Percentiles rank a stretch among this genome's conserved stretches.
Evolutionary conservation across 75 land plant genomes (phyloP).

Genomic region (Selaginella moellendorffii): DNA sequence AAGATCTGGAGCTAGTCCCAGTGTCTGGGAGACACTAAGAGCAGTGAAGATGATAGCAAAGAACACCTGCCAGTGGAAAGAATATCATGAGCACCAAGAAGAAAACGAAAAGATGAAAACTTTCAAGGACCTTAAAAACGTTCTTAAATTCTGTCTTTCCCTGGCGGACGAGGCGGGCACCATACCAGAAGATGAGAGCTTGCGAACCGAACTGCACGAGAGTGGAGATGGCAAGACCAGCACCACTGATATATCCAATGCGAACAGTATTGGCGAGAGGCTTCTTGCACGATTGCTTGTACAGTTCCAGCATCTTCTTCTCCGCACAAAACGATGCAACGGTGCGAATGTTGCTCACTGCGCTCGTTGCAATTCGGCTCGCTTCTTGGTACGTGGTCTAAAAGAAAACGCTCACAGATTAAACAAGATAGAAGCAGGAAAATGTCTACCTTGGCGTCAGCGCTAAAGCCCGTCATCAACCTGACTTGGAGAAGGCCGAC

Average conservation of each 20-base stretch:
- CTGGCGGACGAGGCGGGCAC: not conserved
- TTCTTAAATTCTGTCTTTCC: not conserved
- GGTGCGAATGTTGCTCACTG: conserved; percentile 1
- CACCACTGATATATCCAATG: not conserved
- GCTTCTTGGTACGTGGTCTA: conserved; percentile 3
- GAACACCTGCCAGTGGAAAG: conserved; percentile 78
- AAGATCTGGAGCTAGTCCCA: conserved; percentile 46
- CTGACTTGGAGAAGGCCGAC: conserved; percentile 3
- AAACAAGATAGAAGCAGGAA: too few relatives aligned
- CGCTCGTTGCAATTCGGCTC: not conserved
- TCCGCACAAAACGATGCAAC: conserved; percentile 8
- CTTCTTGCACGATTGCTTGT: not conserved
- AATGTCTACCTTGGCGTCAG: conserved; percentile 8
- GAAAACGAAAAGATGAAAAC: too few relatives aligned
- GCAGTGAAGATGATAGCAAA: conserved; percentile 61
- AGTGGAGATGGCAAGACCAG: not conserved
- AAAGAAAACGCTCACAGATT: not conserved
- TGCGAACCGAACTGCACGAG: conserved; percentile 3
- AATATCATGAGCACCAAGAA: too few relatives aligned
- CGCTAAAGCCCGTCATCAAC: not conserved
- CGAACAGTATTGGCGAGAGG: not conserved
- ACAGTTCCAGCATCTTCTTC: not conserved
- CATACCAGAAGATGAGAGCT: conserved; percentile 9
- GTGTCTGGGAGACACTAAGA: conserved; percentile 46
- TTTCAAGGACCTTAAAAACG: conserved; percentile 1